Conservation (phyloP, 352 stramenopile species). For the Thraustochytrium sp. region DNA sequence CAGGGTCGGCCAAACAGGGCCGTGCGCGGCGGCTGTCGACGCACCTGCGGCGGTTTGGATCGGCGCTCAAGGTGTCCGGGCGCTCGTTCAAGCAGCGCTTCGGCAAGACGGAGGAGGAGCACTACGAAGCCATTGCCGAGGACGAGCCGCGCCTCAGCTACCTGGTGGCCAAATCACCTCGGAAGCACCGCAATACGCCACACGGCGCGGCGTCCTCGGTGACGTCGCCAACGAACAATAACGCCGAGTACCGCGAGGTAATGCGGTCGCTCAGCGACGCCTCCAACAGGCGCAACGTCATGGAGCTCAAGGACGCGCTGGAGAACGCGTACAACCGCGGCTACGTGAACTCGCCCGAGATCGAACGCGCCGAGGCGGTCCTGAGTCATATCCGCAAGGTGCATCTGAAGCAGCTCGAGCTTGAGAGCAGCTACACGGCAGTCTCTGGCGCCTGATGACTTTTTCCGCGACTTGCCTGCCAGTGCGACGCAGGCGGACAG, state of each 20-base stretch:
- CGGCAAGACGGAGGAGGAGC: neutral
- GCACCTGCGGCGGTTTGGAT: neutral
- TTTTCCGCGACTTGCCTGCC: too few species aligned
- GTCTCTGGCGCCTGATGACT: too few species aligned
- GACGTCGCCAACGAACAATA: neutral
- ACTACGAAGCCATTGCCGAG: neutral
- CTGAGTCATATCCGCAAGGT: slow-evolving; percentile 30
- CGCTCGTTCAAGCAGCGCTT: neutral
- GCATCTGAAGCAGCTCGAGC: slow-evolving; percentile 14
- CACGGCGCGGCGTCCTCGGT: neutral
- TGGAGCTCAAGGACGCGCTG: neutral
- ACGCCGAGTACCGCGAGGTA: neutral
- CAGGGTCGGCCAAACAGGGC: too few species aligned
- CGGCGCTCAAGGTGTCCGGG: neutral
- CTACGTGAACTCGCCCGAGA: neutral
- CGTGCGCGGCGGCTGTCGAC: neutral
- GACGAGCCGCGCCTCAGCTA: neutral
- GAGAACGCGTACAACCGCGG: neutral
- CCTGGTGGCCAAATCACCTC: neutral
- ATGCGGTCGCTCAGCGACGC: neutral
- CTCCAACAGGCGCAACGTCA: neutral
- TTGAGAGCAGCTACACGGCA: too few species aligned
- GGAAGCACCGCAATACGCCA: too few species aligned
- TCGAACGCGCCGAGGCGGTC: neutral
- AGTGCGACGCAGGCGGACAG: too few species aligned